Conservation (phyloP, 2,329 filamentous ascomycete genomes). For the Sclerotinia trifoliorum region DNA sequence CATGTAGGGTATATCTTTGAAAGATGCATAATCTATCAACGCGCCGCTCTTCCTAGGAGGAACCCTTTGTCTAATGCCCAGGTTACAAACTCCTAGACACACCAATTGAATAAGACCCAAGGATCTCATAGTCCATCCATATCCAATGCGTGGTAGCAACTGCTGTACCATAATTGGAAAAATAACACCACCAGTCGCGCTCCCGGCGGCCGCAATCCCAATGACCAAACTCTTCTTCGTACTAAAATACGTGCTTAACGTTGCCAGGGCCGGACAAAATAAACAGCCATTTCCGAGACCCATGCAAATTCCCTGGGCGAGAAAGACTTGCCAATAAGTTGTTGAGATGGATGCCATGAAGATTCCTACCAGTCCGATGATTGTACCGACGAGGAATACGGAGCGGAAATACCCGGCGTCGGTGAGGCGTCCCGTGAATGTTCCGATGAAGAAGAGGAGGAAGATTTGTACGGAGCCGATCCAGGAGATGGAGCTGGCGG, state of each 20-base stretch:
- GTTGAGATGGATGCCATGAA: constrained; percentile 45
- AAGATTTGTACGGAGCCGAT: constrained; percentile 48
- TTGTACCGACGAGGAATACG: constrained; percentile 30
- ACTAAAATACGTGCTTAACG: constrained; percentile 46
- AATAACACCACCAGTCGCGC: constrained; percentile 45
- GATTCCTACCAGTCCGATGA: constrained; percentile 43
- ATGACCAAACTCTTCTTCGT: constrained; percentile 43
- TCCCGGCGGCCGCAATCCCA: constrained; percentile 42
- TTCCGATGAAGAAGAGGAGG: constrained; percentile 45
- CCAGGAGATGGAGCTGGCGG: constrained; percentile 46
- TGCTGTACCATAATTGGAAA: constrained; percentile 47
- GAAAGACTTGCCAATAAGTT: constrained; percentile 46
- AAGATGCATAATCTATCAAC: constrained; percentile 46
- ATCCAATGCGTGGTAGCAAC: constrained; percentile 45
- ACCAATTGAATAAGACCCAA: constrained; percentile 48
- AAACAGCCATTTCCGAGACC: constrained; percentile 45
- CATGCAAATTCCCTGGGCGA: constrained; percentile 46
- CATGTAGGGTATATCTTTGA: constrained; percentile 46
- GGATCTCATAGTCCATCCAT: constrained; percentile 48
- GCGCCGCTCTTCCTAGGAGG: constrained; percentile 45
- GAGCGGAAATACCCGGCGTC: constrained; percentile 45
- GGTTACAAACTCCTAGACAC: constrained; percentile 40
- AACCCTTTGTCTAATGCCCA: constrained; percentile 45
- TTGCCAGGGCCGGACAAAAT: constrained; percentile 43
- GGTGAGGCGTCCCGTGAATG: constrained; percentile 43